Conservation (phyloP, 208 protist species). For the Trichomonas gallinae region DNA sequence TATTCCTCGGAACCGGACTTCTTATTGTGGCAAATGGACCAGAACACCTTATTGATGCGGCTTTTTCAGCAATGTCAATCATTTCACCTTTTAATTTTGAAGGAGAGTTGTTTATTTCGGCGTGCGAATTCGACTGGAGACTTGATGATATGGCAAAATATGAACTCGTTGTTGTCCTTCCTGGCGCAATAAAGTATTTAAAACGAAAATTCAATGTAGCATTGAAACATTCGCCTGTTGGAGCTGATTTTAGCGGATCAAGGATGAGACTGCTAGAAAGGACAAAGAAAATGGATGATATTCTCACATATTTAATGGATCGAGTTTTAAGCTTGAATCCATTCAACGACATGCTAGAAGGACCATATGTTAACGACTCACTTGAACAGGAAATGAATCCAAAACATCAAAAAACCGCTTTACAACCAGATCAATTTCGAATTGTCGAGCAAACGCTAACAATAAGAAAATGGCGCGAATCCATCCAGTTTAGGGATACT, state of each 20-base stretch:
- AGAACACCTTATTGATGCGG: background rate
- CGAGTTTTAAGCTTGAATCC: background rate
- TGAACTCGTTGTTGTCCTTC: background rate
- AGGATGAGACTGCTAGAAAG: background rate
- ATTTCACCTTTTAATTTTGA: background rate
- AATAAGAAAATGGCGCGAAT: background rate
- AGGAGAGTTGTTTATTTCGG: background rate
- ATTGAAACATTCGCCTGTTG: background rate
- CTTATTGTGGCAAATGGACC: background rate
- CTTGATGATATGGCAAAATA: background rate
- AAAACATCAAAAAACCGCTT: background rate
- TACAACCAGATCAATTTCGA: background rate
- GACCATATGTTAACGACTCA: background rate
- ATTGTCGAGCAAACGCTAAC: background rate
- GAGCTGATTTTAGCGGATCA: background rate
- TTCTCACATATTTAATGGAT: background rate
- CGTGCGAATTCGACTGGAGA: background rate
- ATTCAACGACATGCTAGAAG: background rate
- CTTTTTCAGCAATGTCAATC: background rate
- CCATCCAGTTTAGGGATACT: background rate
- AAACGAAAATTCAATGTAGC: background rate
- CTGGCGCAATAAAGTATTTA: background rate
- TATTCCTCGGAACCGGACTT: background rate
- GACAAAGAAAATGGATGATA: background rate
- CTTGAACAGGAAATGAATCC: background rate